Evolutionary conservation across 805 yeast species (phyloP), one percentile per base, ranked within the genome.

Genomic region (Kluyveromyces dobzhanskii): DNA sequence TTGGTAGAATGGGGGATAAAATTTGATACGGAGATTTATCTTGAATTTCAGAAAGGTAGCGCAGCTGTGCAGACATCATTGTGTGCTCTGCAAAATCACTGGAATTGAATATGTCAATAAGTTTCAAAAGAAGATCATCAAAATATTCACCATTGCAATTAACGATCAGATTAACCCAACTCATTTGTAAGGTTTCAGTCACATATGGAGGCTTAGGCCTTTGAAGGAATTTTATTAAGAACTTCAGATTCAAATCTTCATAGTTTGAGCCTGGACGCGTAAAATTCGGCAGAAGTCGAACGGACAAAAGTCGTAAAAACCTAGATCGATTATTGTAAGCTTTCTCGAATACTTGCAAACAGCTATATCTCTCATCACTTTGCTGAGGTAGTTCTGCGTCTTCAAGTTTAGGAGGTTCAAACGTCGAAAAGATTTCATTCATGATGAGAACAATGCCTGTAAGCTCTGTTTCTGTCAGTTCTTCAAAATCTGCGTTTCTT

Each of bases 1-100:
- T 72, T 2, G 90, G 87, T 50, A 92, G 70, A 44, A 76, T 84
- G 0, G 95, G 95, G 6, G 84, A 76, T 16, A 86, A 64, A 11
- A 90, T 60, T 54, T 82, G 85, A 75, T 90, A 87, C 0, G 94
- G 80, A 0, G 95, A 75, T 26, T 73, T 62, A 1, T 66, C 59
- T 47, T 75, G 73, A 1, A 75, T 65, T 13, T 62, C 50, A 0
- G 96, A 80, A 10, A 83, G 69, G 25, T 69, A 61, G 17, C 74
- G 62, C 3, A 90, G 61, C 40, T 78, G 80, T 45, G 78, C 76
- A 0, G 86, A 86, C 48, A 83, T 64, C 48, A 85, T 76, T 1
- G 78, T 73, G 44, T 76, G 78, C 17, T 48, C 44, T 49, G 80
- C 81, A 38, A 75, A 76, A 54, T 79, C 79, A 3, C 66, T 51